Evolutionary conservation across 2,329 filamentous ascomycete genomes (phyloP).

Genomic region (Westerdykella aurantiaca): DNA sequence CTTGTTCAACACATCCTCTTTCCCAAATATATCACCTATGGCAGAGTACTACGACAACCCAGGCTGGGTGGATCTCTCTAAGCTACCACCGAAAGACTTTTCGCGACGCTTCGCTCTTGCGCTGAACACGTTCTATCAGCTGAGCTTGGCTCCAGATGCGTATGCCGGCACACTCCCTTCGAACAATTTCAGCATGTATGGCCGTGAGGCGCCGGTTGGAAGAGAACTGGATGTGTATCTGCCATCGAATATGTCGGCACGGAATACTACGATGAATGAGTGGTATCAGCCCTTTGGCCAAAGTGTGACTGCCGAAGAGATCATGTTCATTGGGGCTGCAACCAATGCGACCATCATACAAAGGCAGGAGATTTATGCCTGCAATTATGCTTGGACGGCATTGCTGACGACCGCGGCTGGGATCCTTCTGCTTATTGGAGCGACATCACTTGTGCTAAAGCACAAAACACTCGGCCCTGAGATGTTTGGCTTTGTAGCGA

Average conservation of each 20-base stretch:
- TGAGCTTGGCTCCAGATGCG: slow-evolving; percentile 17
- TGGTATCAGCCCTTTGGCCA: slow-evolving; percentile 13
- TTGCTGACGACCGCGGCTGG: slow-evolving; percentile 17
- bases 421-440: slow-evolving; percentile 17
- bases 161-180: slow-evolving; percentile 19
- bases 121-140: slow-evolving; percentile 31
- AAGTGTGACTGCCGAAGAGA: not conserved
- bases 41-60: slow-evolving; percentile 2
- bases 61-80: slow-evolving; percentile 11
- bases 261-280: slow-evolving; percentile 8
- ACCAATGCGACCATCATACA: slow-evolving; percentile 13
- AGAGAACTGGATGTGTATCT: slow-evolving; percentile 21
- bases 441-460: slow-evolving; percentile 19
- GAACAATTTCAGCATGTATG: slow-evolving; percentile 18
- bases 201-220: slow-evolving; percentile 19
- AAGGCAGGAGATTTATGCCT: slow-evolving; percentile 17
- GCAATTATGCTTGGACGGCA: slow-evolving; percentile 25
- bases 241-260: slow-evolving; percentile 14
- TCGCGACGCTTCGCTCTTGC: slow-evolving; percentile 15
- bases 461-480: slow-evolving; percentile 26
- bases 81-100: slow-evolving; percentile 12
- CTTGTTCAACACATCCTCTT: slow-evolving; percentile 15
- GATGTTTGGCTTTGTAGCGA: slow-evolving; percentile 33
- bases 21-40: slow-evolving; percentile 13
- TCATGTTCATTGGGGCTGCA: slow-evolving; percentile 24